Evolutionary conservation across 495 filamentous ascomycete genomes (phyloP).

Genomic region (Thermothielavioides terrestris): DNA sequence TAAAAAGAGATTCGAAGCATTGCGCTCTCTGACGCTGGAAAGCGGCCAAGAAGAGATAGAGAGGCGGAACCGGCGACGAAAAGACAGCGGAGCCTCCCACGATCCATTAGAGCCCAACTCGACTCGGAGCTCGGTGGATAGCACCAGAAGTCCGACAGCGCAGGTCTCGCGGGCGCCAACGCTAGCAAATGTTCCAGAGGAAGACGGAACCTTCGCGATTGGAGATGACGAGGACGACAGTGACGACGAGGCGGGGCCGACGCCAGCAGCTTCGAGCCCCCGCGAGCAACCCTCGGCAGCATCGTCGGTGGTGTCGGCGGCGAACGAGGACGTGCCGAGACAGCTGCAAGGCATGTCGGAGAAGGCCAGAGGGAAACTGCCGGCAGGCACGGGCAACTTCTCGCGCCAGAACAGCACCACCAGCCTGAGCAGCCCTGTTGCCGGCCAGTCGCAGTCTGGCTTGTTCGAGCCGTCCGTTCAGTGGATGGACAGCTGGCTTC

Average conservation of each 20-base stretch:
- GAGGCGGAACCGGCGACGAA: constrained; percentile 61
- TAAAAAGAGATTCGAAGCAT: constrained; percentile 74
- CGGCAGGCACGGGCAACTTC: constrained; percentile 73
- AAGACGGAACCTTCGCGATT: constrained; percentile 70
- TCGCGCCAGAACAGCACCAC: constrained; percentile 89
- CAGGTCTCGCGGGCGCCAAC: constrained; percentile 48
- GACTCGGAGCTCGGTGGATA: constrained; percentile 60
- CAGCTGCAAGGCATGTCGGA: constrained; percentile 97
- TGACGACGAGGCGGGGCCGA: constrained; percentile 59
- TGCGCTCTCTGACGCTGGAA: constrained; percentile 90
- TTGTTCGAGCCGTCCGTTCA: constrained; percentile 68
- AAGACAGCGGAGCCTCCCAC: constrained; percentile 50
- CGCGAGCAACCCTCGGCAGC: constrained; percentile 62
- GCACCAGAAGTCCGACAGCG: constrained; percentile 54
- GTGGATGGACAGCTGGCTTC: constrained; percentile 91
- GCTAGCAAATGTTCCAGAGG: constrained; percentile 71
- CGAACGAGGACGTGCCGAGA: constrained; percentile 66
- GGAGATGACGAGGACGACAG: constrained; percentile 81
- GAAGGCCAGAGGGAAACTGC: constrained; percentile 94
- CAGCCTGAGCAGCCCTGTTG: constrained; percentile 60
- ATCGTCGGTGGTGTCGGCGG: constrained; percentile 57
- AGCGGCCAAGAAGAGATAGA: constrained; percentile 91
- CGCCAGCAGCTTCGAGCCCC: constrained; percentile 62
- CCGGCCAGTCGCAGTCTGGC: constrained; percentile 41
- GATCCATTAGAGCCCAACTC: constrained; percentile 40